These are phyloP conservation scores for Platismatia glauca DNA, from an alignment of 495 filamentous ascomycete genomes.

Conservation along the genomic window DNA sequence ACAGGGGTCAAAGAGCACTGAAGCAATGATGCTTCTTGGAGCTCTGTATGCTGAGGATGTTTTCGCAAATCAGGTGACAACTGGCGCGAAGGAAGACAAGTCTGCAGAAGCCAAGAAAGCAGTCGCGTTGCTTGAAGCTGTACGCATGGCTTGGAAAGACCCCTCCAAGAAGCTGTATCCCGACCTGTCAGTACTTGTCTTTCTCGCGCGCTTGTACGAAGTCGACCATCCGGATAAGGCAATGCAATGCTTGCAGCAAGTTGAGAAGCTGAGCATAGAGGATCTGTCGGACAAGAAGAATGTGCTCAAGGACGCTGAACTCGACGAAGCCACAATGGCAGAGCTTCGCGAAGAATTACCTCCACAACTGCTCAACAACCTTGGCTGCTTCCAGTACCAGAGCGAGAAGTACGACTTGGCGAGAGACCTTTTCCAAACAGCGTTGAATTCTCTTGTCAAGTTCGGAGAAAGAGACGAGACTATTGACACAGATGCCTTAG, in stretches of 20 bases:
- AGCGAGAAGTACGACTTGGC: conserved; percentile 71
- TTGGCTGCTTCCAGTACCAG: conserved; percentile 89
- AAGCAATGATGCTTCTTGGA: conserved; percentile 83
- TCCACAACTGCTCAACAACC: conserved; percentile 91
- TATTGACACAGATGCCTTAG: conserved; percentile 76
- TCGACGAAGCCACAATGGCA: conserved; percentile 48
- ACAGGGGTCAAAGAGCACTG: conserved; percentile 72
- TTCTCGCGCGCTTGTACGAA: conserved; percentile 86
- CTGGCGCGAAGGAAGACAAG: conserved; percentile 77
- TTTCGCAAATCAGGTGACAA: conserved; percentile 58
- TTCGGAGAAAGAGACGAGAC: conserved; percentile 53
- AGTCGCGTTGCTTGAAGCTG: conserved; percentile 67
- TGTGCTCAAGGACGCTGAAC: conserved; percentile 52
- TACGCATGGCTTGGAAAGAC: conserved; percentile 83
- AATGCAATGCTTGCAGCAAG: conserved; percentile 78
- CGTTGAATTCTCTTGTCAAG: conserved; percentile 74
- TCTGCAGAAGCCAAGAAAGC: conserved; percentile 73
- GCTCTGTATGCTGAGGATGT: conserved; percentile 90
- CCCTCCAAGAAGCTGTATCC: conserved; percentile 71
- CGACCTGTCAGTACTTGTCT: conserved; percentile 83
- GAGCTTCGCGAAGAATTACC: conserved; percentile 65
- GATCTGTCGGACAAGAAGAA: conserved; percentile 57
- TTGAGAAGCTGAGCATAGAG: conserved; percentile 77
- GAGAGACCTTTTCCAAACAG: conserved; percentile 79
- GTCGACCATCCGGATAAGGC: conserved; percentile 76